phyloP scores from a whole-genome alignment of 306 rosid species.

The Nissolia schottii region DNA sequence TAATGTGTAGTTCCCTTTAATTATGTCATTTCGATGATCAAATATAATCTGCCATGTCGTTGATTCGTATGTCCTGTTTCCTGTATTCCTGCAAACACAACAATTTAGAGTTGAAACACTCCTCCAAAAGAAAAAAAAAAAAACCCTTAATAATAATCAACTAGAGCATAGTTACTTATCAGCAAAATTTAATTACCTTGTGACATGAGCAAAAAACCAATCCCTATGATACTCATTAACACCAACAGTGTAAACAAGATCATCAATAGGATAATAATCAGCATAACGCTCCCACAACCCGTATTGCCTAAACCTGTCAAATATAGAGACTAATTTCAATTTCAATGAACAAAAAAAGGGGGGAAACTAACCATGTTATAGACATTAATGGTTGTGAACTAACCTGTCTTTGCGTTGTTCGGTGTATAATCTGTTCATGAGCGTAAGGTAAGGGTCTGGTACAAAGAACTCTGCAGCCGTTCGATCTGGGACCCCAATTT shows the following conservation, averaged over 20 bases:
- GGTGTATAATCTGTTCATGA: conserved; percentile 50
- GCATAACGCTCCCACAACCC: conserved; percentile 69
- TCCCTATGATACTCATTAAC: conserved; percentile 21
- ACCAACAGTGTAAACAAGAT: conserved; percentile 51
- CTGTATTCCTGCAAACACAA: conserved; percentile 33
- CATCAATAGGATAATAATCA: conserved; percentile 42
- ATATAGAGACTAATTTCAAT: neutral
- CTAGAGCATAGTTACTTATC: neutral
- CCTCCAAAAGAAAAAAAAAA: too few species aligned
- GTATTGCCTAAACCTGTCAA: conserved; percentile 58
- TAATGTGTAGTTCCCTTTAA: conserved; percentile 54
- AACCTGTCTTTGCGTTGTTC: conserved; percentile 40
- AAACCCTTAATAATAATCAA: neutral
- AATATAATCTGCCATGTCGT: conserved; percentile 79
- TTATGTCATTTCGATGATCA: conserved; percentile 17
- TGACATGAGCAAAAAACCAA: conserved; percentile 72
- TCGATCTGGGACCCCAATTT: conserved; percentile 88
- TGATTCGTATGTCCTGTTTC: conserved; percentile 45
- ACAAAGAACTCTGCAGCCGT: conserved; percentile 66
- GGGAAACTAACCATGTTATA: neutral
- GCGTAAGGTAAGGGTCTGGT: conserved; percentile 70
- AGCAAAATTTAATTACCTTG: conserved; percentile 22
- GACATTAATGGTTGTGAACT: neutral
- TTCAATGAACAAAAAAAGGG: neutral
- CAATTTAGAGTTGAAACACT: neutral